Base-by-base conservation (phyloP, 768 basidiomycete genomes). In the Cystoderma amianthinum region DNA sequence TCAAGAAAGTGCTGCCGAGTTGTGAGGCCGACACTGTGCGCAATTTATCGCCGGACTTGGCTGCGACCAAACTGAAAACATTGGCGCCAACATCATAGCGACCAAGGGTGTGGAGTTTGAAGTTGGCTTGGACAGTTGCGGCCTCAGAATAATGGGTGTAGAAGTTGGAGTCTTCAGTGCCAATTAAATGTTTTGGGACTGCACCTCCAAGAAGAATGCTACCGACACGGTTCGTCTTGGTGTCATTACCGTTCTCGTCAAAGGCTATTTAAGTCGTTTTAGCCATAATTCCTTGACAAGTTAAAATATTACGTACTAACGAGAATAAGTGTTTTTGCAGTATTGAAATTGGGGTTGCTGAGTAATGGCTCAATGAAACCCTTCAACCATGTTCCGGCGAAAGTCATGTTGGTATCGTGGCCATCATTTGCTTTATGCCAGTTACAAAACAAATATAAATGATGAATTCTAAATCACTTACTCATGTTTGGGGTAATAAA, bases 101-200 rank as follows among this genome's bases (percentile, higher is more conserved):
- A 15, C 80, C 80, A 17, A 82, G 74, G 9, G 73, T 76, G 25
- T 69, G 69, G 22, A 83, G 72, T 4, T 59, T 59, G 80, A 80
- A 82, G 60, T 82, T 83, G 23, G 68, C 67, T 57, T 80, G 54
- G 19, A 80, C 67, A 16, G 79, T 76, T 9, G 71, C 67, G 38
- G 80, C 61, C 34, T 58, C 50, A 2, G 77, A 79, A 59, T 80
- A 82, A 55, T 83, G 80, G 1, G 72, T 72, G 57, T 82, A 81
- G 60, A 69, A 78, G 4, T 65, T 72, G 34, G 55, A 22, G 58
- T 83, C 80, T 6, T 55, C 64, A 1, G 68, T 76, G 17, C 69
- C 71, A 16, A 56, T 45, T 15, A 72, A 53, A 5, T 46, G 35
- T 10, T 50, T 22, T 1, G 78, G 79, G 18, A 81, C 49, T 16